Conservation (phyloP, 2,329 filamentous ascomycete species). For the Penicillium vulpinum region DNA sequence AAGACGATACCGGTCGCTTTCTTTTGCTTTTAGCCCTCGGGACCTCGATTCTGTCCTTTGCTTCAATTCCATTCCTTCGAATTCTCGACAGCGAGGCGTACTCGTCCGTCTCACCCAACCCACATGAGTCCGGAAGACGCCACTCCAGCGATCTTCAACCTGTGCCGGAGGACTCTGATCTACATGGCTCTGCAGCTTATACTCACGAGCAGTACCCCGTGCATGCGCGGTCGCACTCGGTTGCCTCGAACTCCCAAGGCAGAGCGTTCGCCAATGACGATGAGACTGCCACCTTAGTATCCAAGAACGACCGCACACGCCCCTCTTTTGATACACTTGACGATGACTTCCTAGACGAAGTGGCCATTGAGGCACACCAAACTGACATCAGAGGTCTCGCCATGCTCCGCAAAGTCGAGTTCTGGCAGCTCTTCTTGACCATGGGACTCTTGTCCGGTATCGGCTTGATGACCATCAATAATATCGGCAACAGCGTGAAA, state of each 20-base stretch:
- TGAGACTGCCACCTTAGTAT: constrained; percentile 81
- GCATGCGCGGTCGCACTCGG: constrained; percentile 34
- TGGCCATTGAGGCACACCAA: constrained; percentile 70
- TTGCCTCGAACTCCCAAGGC: constrained; percentile 27
- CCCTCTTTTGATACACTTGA: constrained; percentile 52
- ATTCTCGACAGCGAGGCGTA: constrained; percentile 60
- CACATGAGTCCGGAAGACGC: constrained; percentile 32
- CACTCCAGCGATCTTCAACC: constrained; percentile 32
- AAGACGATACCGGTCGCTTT: constrained; percentile 78
- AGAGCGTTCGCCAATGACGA: constrained; percentile 48
- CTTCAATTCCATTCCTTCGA: constrained; percentile 81
- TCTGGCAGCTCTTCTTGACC: constrained; percentile 86
- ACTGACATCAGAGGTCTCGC: constrained; percentile 86
- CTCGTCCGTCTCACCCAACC: constrained; percentile 38
- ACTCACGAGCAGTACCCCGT: constrained; percentile 26
- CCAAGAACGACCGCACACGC: constrained; percentile 55
- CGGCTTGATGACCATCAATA: constrained; percentile 98
- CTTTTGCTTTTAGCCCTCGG: constrained; percentile 77
- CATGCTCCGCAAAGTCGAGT: constrained; percentile 71
- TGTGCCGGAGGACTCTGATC: constrained; percentile 38
- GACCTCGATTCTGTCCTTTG: constrained; percentile 72
- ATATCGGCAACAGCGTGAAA: constrained; percentile 86
- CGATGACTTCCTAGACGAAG: constrained; percentile 58
- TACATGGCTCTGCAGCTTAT: constrained; percentile 36
- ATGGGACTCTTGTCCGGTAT: constrained; percentile 91